Evolutionary conservation across 352 stramenopile genomes (phyloP).

Genomic region (Pilasporangium apinafurcum): DNA sequence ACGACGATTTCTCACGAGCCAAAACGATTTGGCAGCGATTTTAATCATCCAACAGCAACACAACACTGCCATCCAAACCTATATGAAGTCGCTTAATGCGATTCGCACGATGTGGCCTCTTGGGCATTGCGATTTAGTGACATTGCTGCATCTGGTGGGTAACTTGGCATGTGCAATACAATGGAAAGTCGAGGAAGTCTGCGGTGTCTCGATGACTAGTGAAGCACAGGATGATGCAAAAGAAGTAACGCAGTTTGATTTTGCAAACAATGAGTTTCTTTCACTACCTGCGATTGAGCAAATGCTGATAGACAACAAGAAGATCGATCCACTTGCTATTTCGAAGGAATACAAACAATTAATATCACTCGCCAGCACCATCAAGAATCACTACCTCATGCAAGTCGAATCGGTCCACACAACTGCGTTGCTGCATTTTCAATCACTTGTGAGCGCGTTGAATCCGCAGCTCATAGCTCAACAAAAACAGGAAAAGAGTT

Average conservation of each 20-base stretch:
- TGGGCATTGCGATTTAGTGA: constrained; percentile 62
- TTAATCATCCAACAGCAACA: constrained; percentile 23
- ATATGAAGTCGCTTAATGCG: constrained; percentile 31
- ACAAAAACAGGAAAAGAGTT: constrained; percentile 22
- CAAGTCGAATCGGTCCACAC: constrained; percentile 33
- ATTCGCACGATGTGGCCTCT: constrained; percentile 50
- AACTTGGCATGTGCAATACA: too few relatives aligned
- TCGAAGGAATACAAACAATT: constrained; percentile 25
- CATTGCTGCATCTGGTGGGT: constrained; percentile 56
- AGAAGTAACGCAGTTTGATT: too few relatives aligned
- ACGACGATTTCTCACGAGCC: constrained; percentile 59
- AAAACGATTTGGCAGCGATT: constrained; percentile 65
- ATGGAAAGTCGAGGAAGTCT: too few relatives aligned
- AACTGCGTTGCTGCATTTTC: constrained; percentile 12
- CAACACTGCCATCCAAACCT: constrained; percentile 35
- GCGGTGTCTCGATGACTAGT: too few relatives aligned
- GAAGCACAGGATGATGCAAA: too few relatives aligned
- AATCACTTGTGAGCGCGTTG: constrained; percentile 3
- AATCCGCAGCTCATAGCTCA: constrained; percentile 1
- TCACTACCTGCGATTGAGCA: constrained; percentile 24
- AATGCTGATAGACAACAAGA: constrained; percentile 12
- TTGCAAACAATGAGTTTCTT: constrained; percentile 39
- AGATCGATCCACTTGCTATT: constrained; percentile 10
- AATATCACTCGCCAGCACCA: constrained; percentile 16
- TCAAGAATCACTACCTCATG: constrained; percentile 38